Percentiles rank a stretch among this genome's conserved stretches.
Evolutionary conservation across 2,329 filamentous ascomycete genomes (phyloP).

Genomic region (Xylariaceae sp.): DNA sequence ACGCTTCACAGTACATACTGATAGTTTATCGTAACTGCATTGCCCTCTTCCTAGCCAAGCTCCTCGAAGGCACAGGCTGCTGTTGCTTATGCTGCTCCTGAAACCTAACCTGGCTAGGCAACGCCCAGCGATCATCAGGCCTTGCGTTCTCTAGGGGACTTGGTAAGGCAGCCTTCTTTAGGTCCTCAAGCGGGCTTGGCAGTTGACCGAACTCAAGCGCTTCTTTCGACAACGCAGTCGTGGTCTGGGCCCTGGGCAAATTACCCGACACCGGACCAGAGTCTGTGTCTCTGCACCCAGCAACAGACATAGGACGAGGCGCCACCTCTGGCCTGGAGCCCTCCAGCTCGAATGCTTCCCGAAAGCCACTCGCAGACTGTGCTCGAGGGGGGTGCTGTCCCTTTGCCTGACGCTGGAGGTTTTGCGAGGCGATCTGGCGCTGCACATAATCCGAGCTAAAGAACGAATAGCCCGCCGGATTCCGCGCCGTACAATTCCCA

Average conservation of each 20-base stretch:
- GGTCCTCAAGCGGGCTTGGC: neutral
- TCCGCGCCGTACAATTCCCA: neutral
- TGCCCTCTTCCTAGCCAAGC: slow-evolving; percentile 10
- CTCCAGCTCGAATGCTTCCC: too few relatives aligned
- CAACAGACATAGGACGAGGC: neutral
- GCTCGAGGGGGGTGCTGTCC: neutral
- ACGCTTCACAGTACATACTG: neutral
- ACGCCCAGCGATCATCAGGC: slow-evolving; percentile 2
- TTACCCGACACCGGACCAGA: too few relatives aligned
- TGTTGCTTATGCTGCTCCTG: neutral
- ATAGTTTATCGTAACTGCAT: slow-evolving; percentile 4
- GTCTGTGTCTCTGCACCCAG: neutral
- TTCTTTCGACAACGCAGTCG: neutral
- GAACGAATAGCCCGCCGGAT: slow-evolving; percentile 15
- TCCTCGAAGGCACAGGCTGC: neutral
- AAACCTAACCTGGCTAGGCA: slow-evolving; percentile 20
- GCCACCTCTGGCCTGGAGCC: neutral
- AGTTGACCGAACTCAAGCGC: neutral
- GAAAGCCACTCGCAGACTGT: neutral
- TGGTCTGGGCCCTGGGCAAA: neutral
- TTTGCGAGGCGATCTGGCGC: neutral
- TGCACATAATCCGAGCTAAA: slow-evolving; percentile 20
- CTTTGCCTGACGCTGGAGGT: neutral
- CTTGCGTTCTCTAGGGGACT: neutral
- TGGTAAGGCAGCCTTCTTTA: neutral